Percentiles rank a stretch among this genome's conserved stretches.
phyloP scores from a whole-genome alignment of 148 eudicot genomes.

The Bassia scoparia region DNA sequence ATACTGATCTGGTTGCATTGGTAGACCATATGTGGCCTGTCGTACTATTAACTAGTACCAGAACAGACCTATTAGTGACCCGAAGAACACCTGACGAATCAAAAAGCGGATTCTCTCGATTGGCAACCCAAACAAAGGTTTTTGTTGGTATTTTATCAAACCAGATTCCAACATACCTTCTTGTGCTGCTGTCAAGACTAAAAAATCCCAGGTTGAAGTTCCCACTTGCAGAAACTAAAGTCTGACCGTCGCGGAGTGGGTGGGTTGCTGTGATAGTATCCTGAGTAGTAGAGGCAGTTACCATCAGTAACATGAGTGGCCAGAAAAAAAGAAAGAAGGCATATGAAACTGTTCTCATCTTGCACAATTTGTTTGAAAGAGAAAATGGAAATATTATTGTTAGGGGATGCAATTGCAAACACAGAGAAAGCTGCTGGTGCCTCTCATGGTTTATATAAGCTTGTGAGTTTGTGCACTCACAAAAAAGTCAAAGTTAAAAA shows the following conservation, averaged over 20 bases:
- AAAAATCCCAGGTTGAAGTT: constrained; percentile 23
- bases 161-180: constrained; percentile 24
- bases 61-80: constrained; percentile 13
- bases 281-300: neutral
- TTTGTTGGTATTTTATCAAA: constrained; percentile 18
- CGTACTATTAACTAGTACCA: constrained; percentile 7
- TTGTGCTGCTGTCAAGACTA: constrained; percentile 15
- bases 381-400: neutral
- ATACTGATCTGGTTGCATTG: constrained; percentile 9
- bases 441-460: neutral
- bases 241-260: constrained; percentile 14
- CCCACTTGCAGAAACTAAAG: constrained; percentile 24
- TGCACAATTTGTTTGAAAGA: neutral
- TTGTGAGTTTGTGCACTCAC: neutral
- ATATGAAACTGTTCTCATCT: neutral
- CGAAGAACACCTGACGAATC: constrained; percentile 10
- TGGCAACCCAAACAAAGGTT: constrained; percentile 24
- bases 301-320: neutral
- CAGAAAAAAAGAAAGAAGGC: neutral
- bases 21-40: constrained; percentile 19
- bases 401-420: neutral
- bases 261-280: constrained; percentile 1
- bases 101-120: constrained; percentile 15
- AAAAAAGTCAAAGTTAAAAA: neutral
- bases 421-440: neutral